Percentiles rank a stretch among this genome's conserved stretches.
phyloP scores from a whole-genome alignment of 768 basidiomycete genomes.

The Auriscalpium orientale region DNA sequence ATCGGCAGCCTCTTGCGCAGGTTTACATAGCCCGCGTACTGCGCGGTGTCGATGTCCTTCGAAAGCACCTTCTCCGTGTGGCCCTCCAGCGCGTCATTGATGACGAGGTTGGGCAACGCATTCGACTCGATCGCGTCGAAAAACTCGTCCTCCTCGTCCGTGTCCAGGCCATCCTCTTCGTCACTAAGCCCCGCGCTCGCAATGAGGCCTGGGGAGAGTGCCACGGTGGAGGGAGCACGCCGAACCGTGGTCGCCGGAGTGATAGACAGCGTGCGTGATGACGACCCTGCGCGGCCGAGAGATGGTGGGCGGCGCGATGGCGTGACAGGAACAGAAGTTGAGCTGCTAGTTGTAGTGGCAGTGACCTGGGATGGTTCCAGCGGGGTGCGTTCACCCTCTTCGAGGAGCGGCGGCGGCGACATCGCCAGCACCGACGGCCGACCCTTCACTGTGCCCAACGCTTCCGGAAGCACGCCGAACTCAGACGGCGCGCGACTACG shows the following conservation, averaged over 20 bases:
- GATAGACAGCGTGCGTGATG: slow-evolving; percentile 2
- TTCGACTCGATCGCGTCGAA: slow-evolving; percentile 93
- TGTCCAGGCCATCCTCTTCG: slow-evolving; percentile 34
- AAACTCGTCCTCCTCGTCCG: slow-evolving; percentile 91
- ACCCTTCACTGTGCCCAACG: slow-evolving; percentile 11
- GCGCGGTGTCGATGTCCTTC: slow-evolving; percentile 29
- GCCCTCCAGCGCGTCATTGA: slow-evolving; percentile 55
- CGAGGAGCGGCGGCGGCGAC: slow-evolving; percentile 1
- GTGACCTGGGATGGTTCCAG: not conserved
- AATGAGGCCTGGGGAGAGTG: not conserved
- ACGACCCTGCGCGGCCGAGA: not conserved
- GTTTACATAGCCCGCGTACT: slow-evolving; percentile 63
- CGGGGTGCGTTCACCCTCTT: not conserved
- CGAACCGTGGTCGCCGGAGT: not conserved
- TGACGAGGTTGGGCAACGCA: slow-evolving; percentile 65
- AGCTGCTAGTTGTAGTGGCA: not conserved
- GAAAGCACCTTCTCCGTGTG: slow-evolving; percentile 30
- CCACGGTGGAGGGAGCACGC: slow-evolving; percentile 4
- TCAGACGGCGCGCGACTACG: slow-evolving; percentile 39
- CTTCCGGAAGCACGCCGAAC: too few species aligned
- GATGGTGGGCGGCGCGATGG: slow-evolving; percentile 3
- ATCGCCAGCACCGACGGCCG: slow-evolving; percentile 1
- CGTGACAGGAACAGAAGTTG: not conserved
- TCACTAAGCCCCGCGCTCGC: not conserved
- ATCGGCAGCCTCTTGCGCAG: slow-evolving; percentile 57